Base-by-base conservation (phyloP, 108 stramenopile genomes). In the Pseudonitzschia pungens region DNA sequence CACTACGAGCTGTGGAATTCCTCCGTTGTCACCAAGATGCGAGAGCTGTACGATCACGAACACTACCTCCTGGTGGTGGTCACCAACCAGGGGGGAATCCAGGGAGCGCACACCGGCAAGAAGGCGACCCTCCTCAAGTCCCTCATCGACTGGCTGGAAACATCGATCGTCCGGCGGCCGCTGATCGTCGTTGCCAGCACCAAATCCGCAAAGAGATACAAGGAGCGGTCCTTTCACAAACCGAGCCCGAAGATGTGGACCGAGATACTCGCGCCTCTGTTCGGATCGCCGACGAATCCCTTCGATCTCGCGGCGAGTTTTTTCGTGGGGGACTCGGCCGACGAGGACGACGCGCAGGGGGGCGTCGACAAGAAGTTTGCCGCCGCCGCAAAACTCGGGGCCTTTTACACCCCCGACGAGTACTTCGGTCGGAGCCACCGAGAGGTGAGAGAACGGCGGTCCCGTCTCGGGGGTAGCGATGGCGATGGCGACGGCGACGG, bases 61-160 rank as follows among this genome's bases (percentile, higher is more conserved):
- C 79, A 84, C 2, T 87, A 87, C 70, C 64, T 76, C 54, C 53
- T 94, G 21, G 69, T 91, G 0, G 57, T 94, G n/a, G 83, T 94
- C 22, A 79, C 84, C 65, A 94, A 94, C 75, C 91, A 94, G 72
- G 93, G 91, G 20, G 83, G 84, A 28, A 89, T 94, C 36, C 84
- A 78, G 54, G 65, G 57, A 14, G 86, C 89, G 8, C 79, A 87
- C 62, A 27, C 64, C 6, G 93, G 93, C 26, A 92, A 92, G 69
- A 92, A 78, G 56, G 93, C 93, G 0, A 77, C 78, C 12, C 45
- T 77, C 33, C 74, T 94, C 40, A 88, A 85, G 63, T 55, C 54
- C 12, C 33, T 94, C 0, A 81, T 92, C 29, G 86, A 94, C 52
- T 94, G 88, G 89, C 76, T 94, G 44, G 89, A 88, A 18, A n/a